These are phyloP conservation scores for Tarenaya hassleriana DNA, from an alignment of 345 rosid species.

Conservation along the genomic window DNA sequence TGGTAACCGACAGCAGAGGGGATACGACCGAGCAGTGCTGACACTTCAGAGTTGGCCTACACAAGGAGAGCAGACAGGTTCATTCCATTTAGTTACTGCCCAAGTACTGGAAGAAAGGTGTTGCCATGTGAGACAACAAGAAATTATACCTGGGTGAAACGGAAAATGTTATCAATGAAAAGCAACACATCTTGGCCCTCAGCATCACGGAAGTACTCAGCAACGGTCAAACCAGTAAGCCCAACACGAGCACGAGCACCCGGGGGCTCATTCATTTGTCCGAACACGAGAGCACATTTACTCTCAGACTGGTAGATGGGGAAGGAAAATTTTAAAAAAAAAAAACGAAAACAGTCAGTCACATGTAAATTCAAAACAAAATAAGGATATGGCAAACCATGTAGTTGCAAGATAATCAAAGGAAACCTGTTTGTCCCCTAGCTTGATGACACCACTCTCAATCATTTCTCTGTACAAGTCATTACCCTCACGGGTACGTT, in stretches of 20 bases:
- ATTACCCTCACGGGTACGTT: slow-evolving; percentile 97
- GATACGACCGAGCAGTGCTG: slow-evolving; percentile 98
- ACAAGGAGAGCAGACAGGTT: slow-evolving; percentile 5
- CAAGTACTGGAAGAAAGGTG: not conserved
- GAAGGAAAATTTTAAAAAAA: not conserved
- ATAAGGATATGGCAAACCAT: not conserved
- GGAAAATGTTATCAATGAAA: slow-evolving; percentile 94
- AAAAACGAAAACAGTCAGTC: not conserved
- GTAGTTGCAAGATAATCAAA: not conserved
- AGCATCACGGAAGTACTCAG: slow-evolving; percentile 97
- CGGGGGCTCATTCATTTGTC: slow-evolving; percentile 99
- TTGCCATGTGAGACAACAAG: not conserved
- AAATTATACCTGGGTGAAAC: slow-evolving; percentile 70
- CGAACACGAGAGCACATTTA: slow-evolving; percentile 95
- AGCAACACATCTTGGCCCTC: slow-evolving; percentile 99
- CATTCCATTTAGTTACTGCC: not conserved
- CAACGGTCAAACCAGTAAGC: slow-evolving; percentile 93
- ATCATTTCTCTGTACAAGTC: slow-evolving; percentile 98
- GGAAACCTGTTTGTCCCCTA: slow-evolving; percentile 86
- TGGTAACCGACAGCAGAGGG: slow-evolving; percentile 99
- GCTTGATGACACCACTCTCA: slow-evolving; percentile 99
- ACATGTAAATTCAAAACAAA: not conserved
- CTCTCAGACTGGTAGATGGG: slow-evolving; percentile 56
- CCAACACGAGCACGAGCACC: slow-evolving; percentile 99
- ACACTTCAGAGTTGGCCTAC: slow-evolving; percentile 98